Evolutionary conservation across 1,284 basidiomycete genomes (phyloP), one percentile per base, ranked within the genome.

Genomic region (Rhodotorula sp.): DNA sequence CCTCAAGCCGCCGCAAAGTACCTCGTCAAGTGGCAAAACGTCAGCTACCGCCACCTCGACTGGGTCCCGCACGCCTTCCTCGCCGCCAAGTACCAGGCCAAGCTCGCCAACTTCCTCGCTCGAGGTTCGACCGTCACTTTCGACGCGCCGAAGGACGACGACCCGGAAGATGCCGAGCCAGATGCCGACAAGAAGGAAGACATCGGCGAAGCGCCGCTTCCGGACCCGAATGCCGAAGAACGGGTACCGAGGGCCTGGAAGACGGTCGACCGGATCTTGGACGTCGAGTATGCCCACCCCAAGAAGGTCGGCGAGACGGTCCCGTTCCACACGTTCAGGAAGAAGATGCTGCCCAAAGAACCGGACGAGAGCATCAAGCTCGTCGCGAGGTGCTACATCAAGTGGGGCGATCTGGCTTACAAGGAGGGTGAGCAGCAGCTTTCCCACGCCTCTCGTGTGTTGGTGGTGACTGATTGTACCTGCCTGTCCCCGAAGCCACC

Each of bases 1-100:
- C 91, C 72, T 94, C 80, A 48, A 83, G 89, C 62, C 87, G 91
- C 67, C 83, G 86, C 68, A 46, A 67, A 67, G 56, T 72, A 63
- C 57, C 68, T 71, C 51, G 65, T 75, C 66, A 72, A 62, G 37
- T 75, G 66, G 65, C 68, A 68, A 58, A 70, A 56, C 57, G 61
- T 49, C 56, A 70, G 54, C 60, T 71, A 68, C 58, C 65, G 64
- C 60, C 70, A 80, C 77, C 75, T 79, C 24, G 77, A 88, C 75
- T 95, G 93, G 93, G 91, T 95, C 2, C 89, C 93, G 26, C 93
- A 95, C 78, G 88, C 89, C 82, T 96, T 91, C 91, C 83, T 96
- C 1, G 82, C 87, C 44, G 86, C 89, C 5, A 87, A 86, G 15
- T 83, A 87, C 60, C 78, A 81, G 6, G 78, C 79, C 22, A 91